A percentile compares a stretch with the other conserved stretches of the same genome.
Evolutionary conservation across 1,284 basidiomycete genomes (phyloP).

Genomic region (Rhodofomes roseus): DNA sequence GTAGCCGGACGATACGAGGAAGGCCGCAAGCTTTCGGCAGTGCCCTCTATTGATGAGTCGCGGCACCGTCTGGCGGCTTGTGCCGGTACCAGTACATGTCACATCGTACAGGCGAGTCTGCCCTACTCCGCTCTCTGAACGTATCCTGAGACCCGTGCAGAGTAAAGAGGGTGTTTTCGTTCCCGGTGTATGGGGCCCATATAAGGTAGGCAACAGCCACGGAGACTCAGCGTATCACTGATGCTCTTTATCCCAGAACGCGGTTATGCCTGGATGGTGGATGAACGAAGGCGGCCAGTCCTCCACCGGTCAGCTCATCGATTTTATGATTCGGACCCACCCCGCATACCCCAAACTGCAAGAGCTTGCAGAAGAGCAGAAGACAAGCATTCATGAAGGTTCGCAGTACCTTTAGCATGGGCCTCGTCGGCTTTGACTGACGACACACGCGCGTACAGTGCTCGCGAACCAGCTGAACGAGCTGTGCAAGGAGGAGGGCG

Average conservation of each 20-base stretch:
- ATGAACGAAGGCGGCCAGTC: conserved; percentile 99
- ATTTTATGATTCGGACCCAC: conserved; percentile 94
- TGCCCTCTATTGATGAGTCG: conserved; percentile 70
- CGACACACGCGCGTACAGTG: conserved; percentile 37
- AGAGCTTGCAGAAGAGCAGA: conserved; percentile 48
- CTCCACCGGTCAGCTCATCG: conserved; percentile 96
- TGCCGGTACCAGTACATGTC: conserved; percentile 95
- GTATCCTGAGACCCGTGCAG: conserved; percentile 39
- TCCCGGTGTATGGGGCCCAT: conserved; percentile 95
- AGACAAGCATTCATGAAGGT: conserved; percentile 60
- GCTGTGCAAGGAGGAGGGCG: conserved; percentile 54
- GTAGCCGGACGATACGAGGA: conserved; percentile 78
- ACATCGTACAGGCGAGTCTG: conserved; percentile 74
- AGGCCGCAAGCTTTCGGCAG: conserved; percentile 46
- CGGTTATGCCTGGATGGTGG: conserved; percentile 93
- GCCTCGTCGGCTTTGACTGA: conserved; percentile 22
- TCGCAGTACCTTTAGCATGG: conserved; percentile 9
- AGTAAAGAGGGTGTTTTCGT: conserved; percentile 84
- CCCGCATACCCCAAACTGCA: conserved; percentile 75
- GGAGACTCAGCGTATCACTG: neutral
- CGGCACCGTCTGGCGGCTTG: conserved; percentile 85
- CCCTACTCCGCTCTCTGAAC: neutral
- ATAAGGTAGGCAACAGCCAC: conserved; percentile 50
- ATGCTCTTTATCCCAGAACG: conserved; percentile 45
- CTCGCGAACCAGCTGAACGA: conserved; percentile 75